Evolutionary conservation across 129 eudicot genomes (phyloP).

Genomic region (Arctium lappa): DNA sequence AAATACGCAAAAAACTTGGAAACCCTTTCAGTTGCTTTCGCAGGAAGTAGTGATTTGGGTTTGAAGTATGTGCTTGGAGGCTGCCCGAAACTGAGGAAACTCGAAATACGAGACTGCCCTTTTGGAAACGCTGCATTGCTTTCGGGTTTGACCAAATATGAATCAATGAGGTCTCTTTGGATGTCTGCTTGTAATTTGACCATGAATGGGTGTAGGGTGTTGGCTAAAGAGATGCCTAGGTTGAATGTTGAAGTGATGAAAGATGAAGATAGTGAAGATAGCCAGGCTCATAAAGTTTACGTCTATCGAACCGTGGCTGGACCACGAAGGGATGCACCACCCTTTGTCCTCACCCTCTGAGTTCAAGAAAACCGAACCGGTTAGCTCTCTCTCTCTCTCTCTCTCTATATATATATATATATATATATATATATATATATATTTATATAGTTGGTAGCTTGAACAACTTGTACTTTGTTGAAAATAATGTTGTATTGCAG

Average conservation of each 20-base stretch:
- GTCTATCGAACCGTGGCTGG: slow-evolving; percentile 70
- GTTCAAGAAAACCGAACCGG: slow-evolving; percentile 2
- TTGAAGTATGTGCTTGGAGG: slow-evolving; percentile 52
- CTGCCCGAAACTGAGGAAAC: slow-evolving; percentile 54
- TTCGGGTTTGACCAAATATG: slow-evolving; percentile 46
- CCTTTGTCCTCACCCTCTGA: slow-evolving; percentile 59
- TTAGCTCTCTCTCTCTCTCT: slow-evolving; percentile 1
- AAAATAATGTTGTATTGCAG: slow-evolving; percentile 26
- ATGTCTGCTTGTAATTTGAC: slow-evolving; percentile 66
- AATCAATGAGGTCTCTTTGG: slow-evolving; percentile 72
- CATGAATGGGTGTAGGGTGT: slow-evolving; percentile 44
- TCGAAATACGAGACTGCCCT: slow-evolving; percentile 69
- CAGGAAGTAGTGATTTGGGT: slow-evolving; percentile 60
- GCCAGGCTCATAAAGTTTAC: slow-evolving; percentile 42
- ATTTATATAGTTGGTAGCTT: background rate
- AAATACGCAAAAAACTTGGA: slow-evolving; percentile 52
- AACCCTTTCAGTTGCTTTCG: slow-evolving; percentile 75
- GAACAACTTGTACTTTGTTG: slow-evolving; percentile 22
- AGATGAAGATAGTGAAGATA: slow-evolving; percentile 41
- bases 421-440: background rate
- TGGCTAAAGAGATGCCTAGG: slow-evolving; percentile 52
- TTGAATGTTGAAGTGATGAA: slow-evolving; percentile 61
- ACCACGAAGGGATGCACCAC: slow-evolving; percentile 65
- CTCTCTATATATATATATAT: background rate
- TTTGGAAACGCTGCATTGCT: slow-evolving; percentile 61